Evolutionary conservation across 2,329 filamentous ascomycete genomes (phyloP).

Genomic region (Diplodia mutila): DNA sequence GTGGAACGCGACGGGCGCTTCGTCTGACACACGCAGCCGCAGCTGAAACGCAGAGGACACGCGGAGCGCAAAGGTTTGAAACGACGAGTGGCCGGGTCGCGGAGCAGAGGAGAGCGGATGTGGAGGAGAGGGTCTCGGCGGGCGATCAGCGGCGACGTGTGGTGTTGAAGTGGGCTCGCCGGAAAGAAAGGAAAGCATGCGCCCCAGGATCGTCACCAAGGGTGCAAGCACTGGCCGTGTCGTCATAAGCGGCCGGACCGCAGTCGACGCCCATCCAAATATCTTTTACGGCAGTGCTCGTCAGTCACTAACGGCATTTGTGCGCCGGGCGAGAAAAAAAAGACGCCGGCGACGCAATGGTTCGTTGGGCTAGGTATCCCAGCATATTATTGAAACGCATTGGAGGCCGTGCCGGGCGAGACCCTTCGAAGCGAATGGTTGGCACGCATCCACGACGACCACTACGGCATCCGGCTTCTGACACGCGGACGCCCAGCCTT

Average conservation of each 20-base stretch:
- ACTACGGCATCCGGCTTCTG: neutral
- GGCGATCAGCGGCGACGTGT: slow-evolving; percentile 24
- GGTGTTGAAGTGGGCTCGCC: slow-evolving; percentile 23
- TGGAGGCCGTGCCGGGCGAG: neutral
- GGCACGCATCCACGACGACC: slow-evolving; percentile 8
- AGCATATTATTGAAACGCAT: slow-evolving; percentile 8
- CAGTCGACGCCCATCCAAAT: slow-evolving; percentile 10
- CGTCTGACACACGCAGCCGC: slow-evolving; percentile 14
- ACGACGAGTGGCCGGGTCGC: neutral
- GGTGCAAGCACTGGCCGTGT: slow-evolving; percentile 18
- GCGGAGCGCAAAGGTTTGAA: neutral
- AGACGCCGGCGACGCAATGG: slow-evolving; percentile 1
- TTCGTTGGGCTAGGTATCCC: neutral
- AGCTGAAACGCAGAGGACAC: slow-evolving; percentile 18
- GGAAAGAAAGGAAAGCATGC: slow-evolving; percentile 10
- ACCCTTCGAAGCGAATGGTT: neutral
- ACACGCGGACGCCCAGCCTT: neutral
- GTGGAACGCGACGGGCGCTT: slow-evolving; percentile 14
- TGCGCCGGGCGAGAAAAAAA: slow-evolving; percentile 10
- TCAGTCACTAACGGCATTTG: slow-evolving; percentile 12
- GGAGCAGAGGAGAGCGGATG: slow-evolving; percentile 10
- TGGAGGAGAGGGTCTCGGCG: slow-evolving; percentile 20
- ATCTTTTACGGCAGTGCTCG: slow-evolving; percentile 10
- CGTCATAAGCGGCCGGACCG: slow-evolving; percentile 18
- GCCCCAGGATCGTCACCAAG: slow-evolving; percentile 20